A percentile compares a stretch with the other conserved stretches of the same genome.
Evolutionary conservation across 768 basidiomycete genomes (phyloP).

Genomic region (Russula dissimulans): DNA sequence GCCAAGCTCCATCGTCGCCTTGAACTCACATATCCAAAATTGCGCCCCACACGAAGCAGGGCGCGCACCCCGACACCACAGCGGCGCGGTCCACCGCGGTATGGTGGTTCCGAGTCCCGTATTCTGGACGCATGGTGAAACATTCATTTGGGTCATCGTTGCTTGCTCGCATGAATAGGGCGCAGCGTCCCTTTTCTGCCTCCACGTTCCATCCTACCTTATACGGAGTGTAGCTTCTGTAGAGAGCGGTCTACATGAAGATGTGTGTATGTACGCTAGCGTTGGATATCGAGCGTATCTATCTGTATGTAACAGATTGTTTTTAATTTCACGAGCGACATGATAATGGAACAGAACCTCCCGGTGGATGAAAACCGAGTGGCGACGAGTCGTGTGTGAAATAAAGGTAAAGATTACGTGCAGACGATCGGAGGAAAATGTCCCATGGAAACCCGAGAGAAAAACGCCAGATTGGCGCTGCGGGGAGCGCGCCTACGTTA

Average conservation of each 20-base stretch:
- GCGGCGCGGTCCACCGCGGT: slow-evolving; percentile 6
- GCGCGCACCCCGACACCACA: slow-evolving; percentile 16
- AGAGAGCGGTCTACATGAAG: background rate
- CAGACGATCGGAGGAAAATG: slow-evolving; percentile 1
- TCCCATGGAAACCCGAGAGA: slow-evolving; percentile 4
- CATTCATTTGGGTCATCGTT: background rate
- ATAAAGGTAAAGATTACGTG: background rate
- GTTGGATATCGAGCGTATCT: slow-evolving; percentile 13
- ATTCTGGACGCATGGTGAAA: slow-evolving; percentile 9
- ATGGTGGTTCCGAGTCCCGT: slow-evolving; percentile 9
- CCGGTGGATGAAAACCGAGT: background rate
- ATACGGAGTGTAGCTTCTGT: slow-evolving; percentile 2
- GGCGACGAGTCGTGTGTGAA: background rate
- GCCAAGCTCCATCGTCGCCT: slow-evolving; percentile 56
- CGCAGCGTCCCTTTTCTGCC: background rate
- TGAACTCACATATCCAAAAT: slow-evolving; percentile 52
- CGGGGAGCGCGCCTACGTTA: background rate
- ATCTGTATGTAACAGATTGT: slow-evolving; percentile 16
- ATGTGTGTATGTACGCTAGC: slow-evolving; percentile 9
- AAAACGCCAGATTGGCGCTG: background rate
- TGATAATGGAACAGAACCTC: slow-evolving; percentile 1
- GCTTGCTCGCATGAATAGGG: background rate
- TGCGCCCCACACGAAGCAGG: slow-evolving; percentile 13
- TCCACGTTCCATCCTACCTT: background rate
- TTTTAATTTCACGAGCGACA: slow-evolving; percentile 8